Percentiles rank a stretch among this genome's conserved stretches.
Evolutionary conservation across 2,329 filamentous ascomycete genomes (phyloP).

Genomic region (Botrytis elliptica): DNA sequence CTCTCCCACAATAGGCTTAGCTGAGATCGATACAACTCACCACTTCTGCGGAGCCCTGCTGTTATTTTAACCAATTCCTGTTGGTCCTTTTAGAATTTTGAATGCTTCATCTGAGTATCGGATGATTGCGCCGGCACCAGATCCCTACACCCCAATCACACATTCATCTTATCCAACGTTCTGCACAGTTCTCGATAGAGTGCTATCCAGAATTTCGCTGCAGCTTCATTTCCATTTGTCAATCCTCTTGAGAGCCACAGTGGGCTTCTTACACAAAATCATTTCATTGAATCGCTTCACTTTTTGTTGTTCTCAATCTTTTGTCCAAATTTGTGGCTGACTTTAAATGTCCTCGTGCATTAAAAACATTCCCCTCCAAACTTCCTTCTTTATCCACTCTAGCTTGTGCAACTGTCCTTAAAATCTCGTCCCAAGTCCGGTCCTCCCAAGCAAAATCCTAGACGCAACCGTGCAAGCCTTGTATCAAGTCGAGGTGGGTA

Average conservation of each 20-base stretch:
- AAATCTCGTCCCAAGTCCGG: slow-evolving; percentile 24
- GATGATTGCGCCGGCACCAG: slow-evolving; percentile 38
- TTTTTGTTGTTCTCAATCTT: slow-evolving; percentile 30
- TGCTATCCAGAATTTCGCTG: slow-evolving; percentile 31
- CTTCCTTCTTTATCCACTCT: slow-evolving; percentile 23
- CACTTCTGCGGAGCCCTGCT: slow-evolving; percentile 29
- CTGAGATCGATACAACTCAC: slow-evolving; percentile 37
- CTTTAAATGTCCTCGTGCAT: slow-evolving; percentile 24
- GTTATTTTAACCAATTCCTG: slow-evolving; percentile 25
- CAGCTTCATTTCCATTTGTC: slow-evolving; percentile 35
- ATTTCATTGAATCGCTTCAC: slow-evolving; percentile 32
- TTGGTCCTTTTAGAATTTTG: slow-evolving; percentile 26
- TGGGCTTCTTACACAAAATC: slow-evolving; percentile 27
- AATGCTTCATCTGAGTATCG: slow-evolving; percentile 38
- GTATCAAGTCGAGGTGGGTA: slow-evolving; percentile 25
- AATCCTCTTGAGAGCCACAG: slow-evolving; percentile 30
- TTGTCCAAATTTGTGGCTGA: slow-evolving; percentile 29
- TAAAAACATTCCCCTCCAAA: slow-evolving; percentile 22
- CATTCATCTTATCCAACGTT: slow-evolving; percentile 36
- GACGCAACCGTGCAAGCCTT: slow-evolving; percentile 30
- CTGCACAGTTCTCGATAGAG: slow-evolving; percentile 36
- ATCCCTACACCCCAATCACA: slow-evolving; percentile 34
- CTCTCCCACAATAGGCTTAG: slow-evolving; percentile 32
- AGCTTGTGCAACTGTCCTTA: slow-evolving; percentile 20
- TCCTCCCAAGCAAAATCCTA: slow-evolving; percentile 24